These are phyloP conservation scores for Blastobotrys elegans DNA, from an alignment of 1,139 yeast genomes.

Conservation along the genomic window DNA sequence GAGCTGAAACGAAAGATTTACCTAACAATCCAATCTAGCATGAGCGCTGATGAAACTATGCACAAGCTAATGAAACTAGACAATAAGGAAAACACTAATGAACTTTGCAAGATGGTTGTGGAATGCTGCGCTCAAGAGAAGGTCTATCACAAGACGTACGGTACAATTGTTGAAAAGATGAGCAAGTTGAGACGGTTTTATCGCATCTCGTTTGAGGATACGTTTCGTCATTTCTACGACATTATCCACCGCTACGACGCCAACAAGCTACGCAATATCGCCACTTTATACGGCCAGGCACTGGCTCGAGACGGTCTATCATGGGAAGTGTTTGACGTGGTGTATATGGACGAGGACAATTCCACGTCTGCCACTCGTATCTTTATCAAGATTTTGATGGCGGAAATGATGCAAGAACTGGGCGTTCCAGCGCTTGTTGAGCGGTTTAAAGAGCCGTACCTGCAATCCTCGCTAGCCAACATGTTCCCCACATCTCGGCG, in stretches of 20 bases:
- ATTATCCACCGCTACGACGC: conserved; percentile 66
- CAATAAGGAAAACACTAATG: conserved; percentile 31
- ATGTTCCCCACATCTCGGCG: conserved; percentile 45
- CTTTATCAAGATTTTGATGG: conserved; percentile 72
- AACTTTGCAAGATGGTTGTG: conserved; percentile 68
- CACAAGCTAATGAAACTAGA: conserved; percentile 61
- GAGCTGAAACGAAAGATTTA: conserved; percentile 72
- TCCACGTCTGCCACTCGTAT: conserved; percentile 81
- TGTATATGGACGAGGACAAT: conserved; percentile 62
- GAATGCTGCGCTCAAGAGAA: conserved; percentile 86
- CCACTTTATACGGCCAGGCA: conserved; percentile 82
- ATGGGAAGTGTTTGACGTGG: conserved; percentile 51
- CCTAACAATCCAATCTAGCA: conserved; percentile 82
- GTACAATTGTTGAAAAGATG: conserved; percentile 69
- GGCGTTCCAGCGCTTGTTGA: conserved; percentile 53
- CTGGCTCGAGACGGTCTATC: conserved; percentile 66
- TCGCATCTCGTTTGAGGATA: conserved; percentile 48
- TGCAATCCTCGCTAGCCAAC: conserved; percentile 34
- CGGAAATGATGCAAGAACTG: conserved; percentile 73
- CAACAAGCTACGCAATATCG: conserved; percentile 70
- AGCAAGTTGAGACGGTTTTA: conserved; percentile 49
- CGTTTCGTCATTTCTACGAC: conserved; percentile 54
- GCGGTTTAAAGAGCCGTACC: conserved; percentile 44
- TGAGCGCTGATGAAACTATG: conserved; percentile 90
- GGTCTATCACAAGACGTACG: conserved; percentile 81